Percentiles rank a stretch among this genome's conserved stretches.
phyloP scores from a whole-genome alignment of 2,329 filamentous ascomycete genomes.

The Dryadomyces sulphureus region DNA sequence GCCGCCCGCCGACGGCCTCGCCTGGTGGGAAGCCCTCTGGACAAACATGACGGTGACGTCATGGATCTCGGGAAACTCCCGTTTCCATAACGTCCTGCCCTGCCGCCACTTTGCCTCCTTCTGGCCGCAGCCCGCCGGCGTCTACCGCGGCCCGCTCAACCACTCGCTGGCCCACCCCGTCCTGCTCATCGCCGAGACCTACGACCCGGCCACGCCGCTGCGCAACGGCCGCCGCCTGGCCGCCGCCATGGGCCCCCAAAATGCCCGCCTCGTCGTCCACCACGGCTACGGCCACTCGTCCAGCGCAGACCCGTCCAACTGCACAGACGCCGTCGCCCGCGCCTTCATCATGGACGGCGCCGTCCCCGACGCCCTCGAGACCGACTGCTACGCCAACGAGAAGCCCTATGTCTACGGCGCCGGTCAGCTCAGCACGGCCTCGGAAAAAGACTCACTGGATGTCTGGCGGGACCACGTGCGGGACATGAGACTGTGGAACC shows the following conservation, averaged over 20 bases:
- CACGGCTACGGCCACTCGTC: slow-evolving; percentile 35
- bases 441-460: slow-evolving; percentile 1
- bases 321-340: slow-evolving; percentile 26
- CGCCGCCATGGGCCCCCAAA: slow-evolving; percentile 27
- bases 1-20: slow-evolving; percentile 20
- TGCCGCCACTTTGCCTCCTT: slow-evolving; percentile 29
- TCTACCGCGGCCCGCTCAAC: slow-evolving; percentile 30
- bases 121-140: slow-evolving; percentile 30
- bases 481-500: slow-evolving; percentile 10
- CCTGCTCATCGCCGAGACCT: slow-evolving; percentile 31
- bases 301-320: slow-evolving; percentile 24
- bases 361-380: slow-evolving; percentile 26
- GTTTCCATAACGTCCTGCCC: slow-evolving; percentile 27
- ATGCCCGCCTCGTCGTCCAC: slow-evolving; percentile 31
- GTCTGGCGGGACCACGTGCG: slow-evolving; percentile 11
- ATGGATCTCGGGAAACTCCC: slow-evolving; percentile 32
- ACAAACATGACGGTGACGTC: slow-evolving; percentile 27
- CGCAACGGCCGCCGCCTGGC: slow-evolving; percentile 29
- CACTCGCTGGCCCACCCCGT: slow-evolving; percentile 27
- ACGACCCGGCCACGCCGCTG: slow-evolving; percentile 34
- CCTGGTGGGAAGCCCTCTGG: slow-evolving; percentile 32
- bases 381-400: slow-evolving; percentile 28
- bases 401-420: slow-evolving; percentile 31
- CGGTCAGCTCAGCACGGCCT: no score
- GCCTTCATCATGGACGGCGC: slow-evolving; percentile 25